Conservation (phyloP, 148 eudicot species). For the Fagopyrum homotropicum region DNA sequence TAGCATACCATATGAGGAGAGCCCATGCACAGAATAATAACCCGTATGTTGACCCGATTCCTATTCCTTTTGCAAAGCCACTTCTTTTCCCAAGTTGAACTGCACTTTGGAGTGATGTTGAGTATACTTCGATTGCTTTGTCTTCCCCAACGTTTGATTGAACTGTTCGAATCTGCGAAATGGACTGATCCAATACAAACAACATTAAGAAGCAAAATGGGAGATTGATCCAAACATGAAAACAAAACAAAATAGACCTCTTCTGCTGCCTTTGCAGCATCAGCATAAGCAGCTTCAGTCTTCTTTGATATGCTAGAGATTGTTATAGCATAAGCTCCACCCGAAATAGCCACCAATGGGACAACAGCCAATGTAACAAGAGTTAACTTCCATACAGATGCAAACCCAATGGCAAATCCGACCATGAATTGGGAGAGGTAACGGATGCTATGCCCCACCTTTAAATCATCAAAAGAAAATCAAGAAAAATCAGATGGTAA, state of each 20-base stretch:
- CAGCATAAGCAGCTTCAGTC: conserved; percentile 65
- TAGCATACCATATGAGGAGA: conserved; percentile 66
- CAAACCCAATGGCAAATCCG: conserved; percentile 58
- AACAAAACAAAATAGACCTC: conserved; percentile 30
- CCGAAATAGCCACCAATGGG: conserved; percentile 60
- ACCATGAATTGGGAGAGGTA: conserved; percentile 55
- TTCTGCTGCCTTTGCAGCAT: conserved; percentile 67
- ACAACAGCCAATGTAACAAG: conserved; percentile 58
- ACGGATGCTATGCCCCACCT: conserved; percentile 65
- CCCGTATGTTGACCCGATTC: conserved; percentile 58
- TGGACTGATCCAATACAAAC: conserved; percentile 33
- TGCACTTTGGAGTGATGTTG: conserved; percentile 40
- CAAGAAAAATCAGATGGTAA: neutral
- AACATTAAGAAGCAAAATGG: neutral
- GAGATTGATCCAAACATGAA: no score
- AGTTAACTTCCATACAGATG: conserved; percentile 63
- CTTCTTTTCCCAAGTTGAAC: conserved; percentile 49
- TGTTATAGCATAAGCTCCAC: conserved; percentile 51
- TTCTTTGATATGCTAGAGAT: conserved; percentile 53
- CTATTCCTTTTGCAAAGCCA: conserved; percentile 67
- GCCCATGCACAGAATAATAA: conserved; percentile 63
- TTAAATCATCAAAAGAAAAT: conserved; percentile 17
- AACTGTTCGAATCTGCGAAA: conserved; percentile 64
- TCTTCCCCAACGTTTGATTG: conserved; percentile 65
- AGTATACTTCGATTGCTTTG: conserved; percentile 45